Conservation (phyloP, 2,329 filamentous ascomycete species). For the Chrysosporium keratinophilum region DNA sequence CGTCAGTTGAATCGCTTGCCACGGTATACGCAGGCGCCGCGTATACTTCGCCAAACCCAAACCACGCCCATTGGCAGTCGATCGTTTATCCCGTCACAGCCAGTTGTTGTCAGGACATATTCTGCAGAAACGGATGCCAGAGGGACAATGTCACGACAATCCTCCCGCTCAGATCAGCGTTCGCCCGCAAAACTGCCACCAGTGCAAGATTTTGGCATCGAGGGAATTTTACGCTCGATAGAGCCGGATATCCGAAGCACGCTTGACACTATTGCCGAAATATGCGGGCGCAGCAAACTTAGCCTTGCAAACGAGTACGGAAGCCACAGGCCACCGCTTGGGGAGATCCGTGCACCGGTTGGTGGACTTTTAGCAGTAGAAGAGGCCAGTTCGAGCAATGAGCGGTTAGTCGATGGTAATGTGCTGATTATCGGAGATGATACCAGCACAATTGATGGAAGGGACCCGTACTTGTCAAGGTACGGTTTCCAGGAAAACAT, state of each 20-base stretch:
- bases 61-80: slow-evolving; percentile 19
- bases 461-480: slow-evolving; percentile 28
- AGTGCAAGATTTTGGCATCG: slow-evolving; percentile 46
- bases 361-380: slow-evolving; percentile 34
- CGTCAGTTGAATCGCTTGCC: slow-evolving; percentile 27
- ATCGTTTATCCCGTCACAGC: slow-evolving; percentile 30
- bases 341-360: slow-evolving; percentile 42
- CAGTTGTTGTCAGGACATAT: slow-evolving; percentile 37
- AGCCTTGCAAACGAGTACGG: slow-evolving; percentile 54
- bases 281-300: slow-evolving; percentile 51
- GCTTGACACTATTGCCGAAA: slow-evolving; percentile 53
- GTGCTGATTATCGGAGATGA: slow-evolving; percentile 33
- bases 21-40: slow-evolving; percentile 21
- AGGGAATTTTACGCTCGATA: slow-evolving; percentile 46
- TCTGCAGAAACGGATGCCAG: slow-evolving; percentile 29
- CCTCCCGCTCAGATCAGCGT: slow-evolving; percentile 19
- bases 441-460: slow-evolving; percentile 29
- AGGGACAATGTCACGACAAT: slow-evolving; percentile 25
- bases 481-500: slow-evolving; percentile 31
- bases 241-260: slow-evolving; percentile 49
- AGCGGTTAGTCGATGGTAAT: slow-evolving; percentile 29
- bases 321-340: slow-evolving; percentile 51
- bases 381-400: slow-evolving; percentile 33
- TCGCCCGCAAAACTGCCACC: slow-evolving; percentile 34
- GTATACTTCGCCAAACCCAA: slow-evolving; percentile 22